These are phyloP conservation scores for Cutaneotrichosporon daszewskae DNA, from an alignment of 1,284 basidiomycete genomes.

Conservation along the genomic window DNA sequence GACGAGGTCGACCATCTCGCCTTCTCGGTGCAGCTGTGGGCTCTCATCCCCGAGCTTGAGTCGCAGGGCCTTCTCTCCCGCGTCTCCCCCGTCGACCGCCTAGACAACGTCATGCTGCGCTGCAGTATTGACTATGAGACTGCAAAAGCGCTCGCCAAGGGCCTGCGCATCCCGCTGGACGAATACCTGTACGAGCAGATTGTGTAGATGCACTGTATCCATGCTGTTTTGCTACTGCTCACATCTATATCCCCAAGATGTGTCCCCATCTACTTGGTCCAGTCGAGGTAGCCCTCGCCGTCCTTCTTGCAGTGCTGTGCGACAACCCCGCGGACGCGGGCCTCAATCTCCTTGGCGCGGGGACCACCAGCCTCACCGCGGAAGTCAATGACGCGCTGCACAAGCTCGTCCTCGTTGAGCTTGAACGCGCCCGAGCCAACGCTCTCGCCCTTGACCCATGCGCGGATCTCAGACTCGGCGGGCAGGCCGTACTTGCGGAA, in stretches of 20 bases:
- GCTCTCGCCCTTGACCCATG: slow-evolving; percentile 34
- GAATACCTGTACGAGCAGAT: slow-evolving; percentile 66
- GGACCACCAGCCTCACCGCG: slow-evolving; percentile 22
- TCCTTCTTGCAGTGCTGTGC: slow-evolving; percentile 30
- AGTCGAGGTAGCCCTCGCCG: slow-evolving; percentile 37
- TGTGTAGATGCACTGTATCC: slow-evolving; percentile 4
- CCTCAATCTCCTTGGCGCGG: slow-evolving; percentile 27
- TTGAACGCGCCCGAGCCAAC: slow-evolving; percentile 43
- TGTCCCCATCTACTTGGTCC: slow-evolving; percentile 19
- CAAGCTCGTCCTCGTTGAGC: slow-evolving; percentile 37
- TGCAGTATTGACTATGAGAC: slow-evolving; percentile 67
- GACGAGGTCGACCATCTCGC: slow-evolving; percentile 38
- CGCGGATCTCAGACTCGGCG: slow-evolving; percentile 32
- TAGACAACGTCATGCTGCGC: slow-evolving; percentile 66
- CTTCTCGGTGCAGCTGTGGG: slow-evolving; percentile 39
- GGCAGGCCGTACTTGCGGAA: slow-evolving; percentile 46
- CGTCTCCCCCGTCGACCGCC: slow-evolving; percentile 52
- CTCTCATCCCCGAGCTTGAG: slow-evolving; percentile 65
- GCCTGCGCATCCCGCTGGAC: slow-evolving; percentile 59
- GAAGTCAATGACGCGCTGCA: slow-evolving; percentile 29
- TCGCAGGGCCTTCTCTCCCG: slow-evolving; percentile 63
- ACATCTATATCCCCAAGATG: neutral
- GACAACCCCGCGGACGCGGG: slow-evolving; percentile 29
- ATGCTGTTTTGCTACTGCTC: slow-evolving; percentile 6
- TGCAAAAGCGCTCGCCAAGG: slow-evolving; percentile 58